Percentiles rank a stretch among this genome's conserved stretches.
phyloP scores from a whole-genome alignment of 1,284 basidiomycete genomes.

The Meripilus lineatus region DNA sequence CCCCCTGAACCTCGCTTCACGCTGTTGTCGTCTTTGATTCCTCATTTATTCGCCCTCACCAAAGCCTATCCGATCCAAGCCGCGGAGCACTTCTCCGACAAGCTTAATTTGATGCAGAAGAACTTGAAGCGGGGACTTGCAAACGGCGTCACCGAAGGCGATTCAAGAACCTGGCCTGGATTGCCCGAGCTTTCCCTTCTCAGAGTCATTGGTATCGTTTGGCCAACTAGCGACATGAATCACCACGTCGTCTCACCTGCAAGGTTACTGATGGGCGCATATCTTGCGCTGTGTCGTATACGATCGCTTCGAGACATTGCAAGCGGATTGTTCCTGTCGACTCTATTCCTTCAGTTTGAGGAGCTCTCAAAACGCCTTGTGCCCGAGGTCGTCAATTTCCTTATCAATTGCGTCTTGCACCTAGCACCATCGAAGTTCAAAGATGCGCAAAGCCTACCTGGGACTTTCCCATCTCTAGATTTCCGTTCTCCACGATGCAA shows the following conservation, averaged over 20 bases:
- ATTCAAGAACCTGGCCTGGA: constrained; percentile 86
- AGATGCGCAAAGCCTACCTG: constrained; percentile 47
- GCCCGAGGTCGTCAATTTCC: constrained; percentile 87
- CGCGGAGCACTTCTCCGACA: constrained; percentile 78
- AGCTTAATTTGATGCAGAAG: constrained; percentile 90
- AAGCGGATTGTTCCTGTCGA: constrained; percentile 87
- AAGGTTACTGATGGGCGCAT: constrained; percentile 86
- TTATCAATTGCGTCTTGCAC: constrained; percentile 67
- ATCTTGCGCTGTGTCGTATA: constrained; percentile 82
- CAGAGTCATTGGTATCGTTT: constrained; percentile 75
- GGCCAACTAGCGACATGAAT: constrained; percentile 94
- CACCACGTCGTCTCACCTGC: constrained; percentile 89
- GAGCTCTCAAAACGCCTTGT: constrained; percentile 79
- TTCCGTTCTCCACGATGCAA: constrained; percentile 45
- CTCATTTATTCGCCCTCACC: constrained; percentile 79
- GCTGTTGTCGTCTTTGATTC: constrained; percentile 67
- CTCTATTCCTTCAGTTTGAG: constrained; percentile 83
- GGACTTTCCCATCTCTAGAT: constrained; percentile 71
- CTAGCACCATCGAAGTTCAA: constrained; percentile 63
- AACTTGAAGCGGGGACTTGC: constrained; percentile 86
- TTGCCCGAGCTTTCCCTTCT: constrained; percentile 80
- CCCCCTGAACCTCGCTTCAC: constrained; percentile 56
- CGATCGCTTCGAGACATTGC: constrained; percentile 73
- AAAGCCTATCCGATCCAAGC: constrained; percentile 79
- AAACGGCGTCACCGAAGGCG: constrained; percentile 57